phyloP scores from a whole-genome alignment of 257 asterid species.

The Asclepias syriaca region DNA sequence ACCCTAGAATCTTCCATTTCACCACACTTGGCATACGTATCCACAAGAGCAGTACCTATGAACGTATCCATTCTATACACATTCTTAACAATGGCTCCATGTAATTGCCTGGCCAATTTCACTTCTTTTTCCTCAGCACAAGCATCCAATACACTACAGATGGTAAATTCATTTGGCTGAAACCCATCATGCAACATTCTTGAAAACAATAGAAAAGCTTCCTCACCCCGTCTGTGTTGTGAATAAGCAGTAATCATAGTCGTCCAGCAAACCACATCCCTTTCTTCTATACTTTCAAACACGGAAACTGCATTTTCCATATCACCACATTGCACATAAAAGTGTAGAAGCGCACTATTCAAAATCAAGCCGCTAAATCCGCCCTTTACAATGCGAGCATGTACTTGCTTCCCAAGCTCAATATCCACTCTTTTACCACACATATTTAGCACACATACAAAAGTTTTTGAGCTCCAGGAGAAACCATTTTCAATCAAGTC shows the following conservation, averaged over 20 bases:
- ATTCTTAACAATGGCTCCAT: conserved; percentile 53
- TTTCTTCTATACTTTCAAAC: conserved; percentile 43
- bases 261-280: conserved; percentile 85
- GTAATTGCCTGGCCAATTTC: conserved; percentile 66
- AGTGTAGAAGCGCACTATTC: conserved; percentile 55
- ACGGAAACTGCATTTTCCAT: conserved; percentile 48
- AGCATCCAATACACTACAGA: conserved; percentile 65
- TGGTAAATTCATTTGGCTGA: conserved; percentile 71
- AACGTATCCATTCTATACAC: conserved; percentile 55
- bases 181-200: conserved; percentile 56
- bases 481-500: conserved; percentile 53
- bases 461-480: conserved; percentile 59
- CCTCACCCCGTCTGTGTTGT: conserved; percentile 47
- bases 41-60: conserved; percentile 65
- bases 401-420: conserved; percentile 76
- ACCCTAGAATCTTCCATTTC: conserved; percentile 45
- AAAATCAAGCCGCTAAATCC: conserved; percentile 49
- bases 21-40: conserved; percentile 79
- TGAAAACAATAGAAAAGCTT: conserved; percentile 48
- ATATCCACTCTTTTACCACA: conserved; percentile 43
- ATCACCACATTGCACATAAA: conserved; percentile 68
- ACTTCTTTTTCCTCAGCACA: conserved; percentile 72
- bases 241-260: conserved; percentile 83
- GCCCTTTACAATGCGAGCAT: conserved; percentile 51
- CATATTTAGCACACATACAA: conserved; percentile 59